Percentiles rank a stretch among this genome's conserved stretches.
phyloP scores from a whole-genome alignment of 2,329 filamentous ascomycete genomes.

The Stagonosporopsis rhizophila region DNA sequence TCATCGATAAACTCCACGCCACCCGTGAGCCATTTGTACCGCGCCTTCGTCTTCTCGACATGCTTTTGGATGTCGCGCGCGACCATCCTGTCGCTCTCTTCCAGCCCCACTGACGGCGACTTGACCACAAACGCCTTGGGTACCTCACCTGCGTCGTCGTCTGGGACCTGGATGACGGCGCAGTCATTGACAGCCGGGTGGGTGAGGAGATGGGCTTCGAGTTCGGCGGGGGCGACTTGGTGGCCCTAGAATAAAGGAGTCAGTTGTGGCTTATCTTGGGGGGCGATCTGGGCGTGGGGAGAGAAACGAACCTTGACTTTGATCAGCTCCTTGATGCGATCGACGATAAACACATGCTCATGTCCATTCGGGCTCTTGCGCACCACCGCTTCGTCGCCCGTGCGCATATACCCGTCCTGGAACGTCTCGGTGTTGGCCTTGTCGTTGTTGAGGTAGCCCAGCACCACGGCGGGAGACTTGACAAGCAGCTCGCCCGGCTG shows the following conservation, averaged over 20 bases:
- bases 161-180: slow-evolving; percentile 77
- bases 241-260: slow-evolving; percentile 65
- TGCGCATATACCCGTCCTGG: slow-evolving; percentile 77
- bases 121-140: slow-evolving; percentile 71
- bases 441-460: slow-evolving; percentile 88
- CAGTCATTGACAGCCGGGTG: slow-evolving; percentile 79
- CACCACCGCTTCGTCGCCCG: slow-evolving; percentile 73
- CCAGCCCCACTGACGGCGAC: slow-evolving; percentile 58
- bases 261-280: neutral
- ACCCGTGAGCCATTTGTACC: slow-evolving; percentile 68
- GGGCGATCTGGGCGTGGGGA: neutral
- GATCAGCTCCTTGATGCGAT: slow-evolving; percentile 80
- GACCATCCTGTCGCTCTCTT: slow-evolving; percentile 58
- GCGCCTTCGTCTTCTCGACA: slow-evolving; percentile 67
- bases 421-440: slow-evolving; percentile 85
- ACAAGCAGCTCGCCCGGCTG: slow-evolving; percentile 82
- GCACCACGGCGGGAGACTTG: slow-evolving; percentile 70
- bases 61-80: slow-evolving; percentile 62
- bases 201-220: slow-evolving; percentile 79
- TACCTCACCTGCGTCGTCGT: slow-evolving; percentile 66
- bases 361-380: slow-evolving; percentile 65
- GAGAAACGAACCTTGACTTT: slow-evolving; percentile 70
- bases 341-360: slow-evolving; percentile 85
- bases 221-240: slow-evolving; percentile 83
- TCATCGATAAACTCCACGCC: slow-evolving; percentile 59